phyloP scores from a whole-genome alignment of 1,139 yeast genomes.

The Geotrichum fermentans region DNA sequence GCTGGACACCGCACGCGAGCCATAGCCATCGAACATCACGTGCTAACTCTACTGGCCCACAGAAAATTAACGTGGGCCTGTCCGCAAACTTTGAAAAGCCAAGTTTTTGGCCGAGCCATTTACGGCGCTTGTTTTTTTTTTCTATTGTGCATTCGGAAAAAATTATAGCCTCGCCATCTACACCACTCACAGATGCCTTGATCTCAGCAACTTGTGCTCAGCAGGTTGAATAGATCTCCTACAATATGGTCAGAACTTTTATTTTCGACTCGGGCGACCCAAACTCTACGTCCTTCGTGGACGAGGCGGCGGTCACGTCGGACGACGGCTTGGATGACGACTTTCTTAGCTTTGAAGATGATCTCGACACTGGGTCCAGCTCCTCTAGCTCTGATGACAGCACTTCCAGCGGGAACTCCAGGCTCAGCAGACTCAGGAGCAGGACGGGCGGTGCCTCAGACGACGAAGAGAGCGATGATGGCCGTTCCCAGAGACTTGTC shows the following conservation, averaged over 20 bases:
- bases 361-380: conserved; percentile 6
- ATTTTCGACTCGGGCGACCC: conserved; percentile 19
- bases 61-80: too few species aligned
- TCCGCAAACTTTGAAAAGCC: too few species aligned
- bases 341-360: conserved; percentile 17
- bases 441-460: conserved; percentile 1
- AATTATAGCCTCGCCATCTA: too few species aligned
- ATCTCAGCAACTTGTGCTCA: too few species aligned
- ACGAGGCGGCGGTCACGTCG: conserved; percentile 9
- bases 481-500: conserved; percentile 14
- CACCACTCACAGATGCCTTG: too few species aligned
- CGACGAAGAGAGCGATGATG: conserved; percentile 5
- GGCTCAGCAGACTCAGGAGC: conserved; percentile 9
- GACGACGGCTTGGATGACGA: conserved; percentile 11
- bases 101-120: too few species aligned
- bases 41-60: too few species aligned
- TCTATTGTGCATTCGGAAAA: too few species aligned
- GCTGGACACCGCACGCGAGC: too few species aligned
- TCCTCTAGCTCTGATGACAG: conserved; percentile 6
- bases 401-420: not conserved
- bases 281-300: conserved; percentile 9
- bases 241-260: conserved; percentile 10
- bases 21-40: too few species aligned
- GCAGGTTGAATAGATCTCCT: too few species aligned
- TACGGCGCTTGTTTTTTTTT: too few species aligned